Conservation (phyloP, 345 rosid genomes). For the Pistacia vera region DNA sequence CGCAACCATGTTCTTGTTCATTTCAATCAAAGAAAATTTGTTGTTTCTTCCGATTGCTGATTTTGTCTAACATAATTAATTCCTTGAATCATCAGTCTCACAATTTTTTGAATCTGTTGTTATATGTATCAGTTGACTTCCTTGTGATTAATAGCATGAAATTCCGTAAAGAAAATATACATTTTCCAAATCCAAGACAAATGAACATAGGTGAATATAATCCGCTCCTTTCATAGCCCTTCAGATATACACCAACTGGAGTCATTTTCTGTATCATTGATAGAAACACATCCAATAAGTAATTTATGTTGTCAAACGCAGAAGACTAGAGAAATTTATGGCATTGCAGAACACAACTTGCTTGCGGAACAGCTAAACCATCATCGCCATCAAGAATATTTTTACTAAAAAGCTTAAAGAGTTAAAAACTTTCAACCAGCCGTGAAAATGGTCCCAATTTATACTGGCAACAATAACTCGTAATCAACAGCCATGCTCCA, state of each 20-base stretch:
- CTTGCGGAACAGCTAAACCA: not conserved
- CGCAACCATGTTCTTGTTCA: conserved; percentile 29
- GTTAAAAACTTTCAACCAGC: not conserved
- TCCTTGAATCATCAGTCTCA: too few relatives aligned
- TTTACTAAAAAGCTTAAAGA: not conserved
- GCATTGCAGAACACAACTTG: not conserved
- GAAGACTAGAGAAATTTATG: not conserved
- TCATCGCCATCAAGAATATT: not conserved
- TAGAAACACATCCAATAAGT: not conserved
- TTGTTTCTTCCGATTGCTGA: not conserved
- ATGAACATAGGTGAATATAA: not conserved
- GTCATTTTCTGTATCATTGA: not conserved
- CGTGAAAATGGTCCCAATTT: not conserved
- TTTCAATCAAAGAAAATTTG: not conserved
- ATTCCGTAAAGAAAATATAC: too few relatives aligned
- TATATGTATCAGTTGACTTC: not conserved
- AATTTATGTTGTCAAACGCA: not conserved
- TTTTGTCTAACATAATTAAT: too few relatives aligned
- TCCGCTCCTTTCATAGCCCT: not conserved
- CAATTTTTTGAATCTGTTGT: not conserved
- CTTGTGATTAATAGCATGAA: not conserved
- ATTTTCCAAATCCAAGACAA: not conserved
- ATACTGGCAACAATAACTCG: not conserved
- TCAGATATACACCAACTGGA: not conserved
- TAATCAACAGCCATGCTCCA: not conserved